Base-by-base conservation (phyloP, 306 rosid genomes). In the Castanea crenata region DNA sequence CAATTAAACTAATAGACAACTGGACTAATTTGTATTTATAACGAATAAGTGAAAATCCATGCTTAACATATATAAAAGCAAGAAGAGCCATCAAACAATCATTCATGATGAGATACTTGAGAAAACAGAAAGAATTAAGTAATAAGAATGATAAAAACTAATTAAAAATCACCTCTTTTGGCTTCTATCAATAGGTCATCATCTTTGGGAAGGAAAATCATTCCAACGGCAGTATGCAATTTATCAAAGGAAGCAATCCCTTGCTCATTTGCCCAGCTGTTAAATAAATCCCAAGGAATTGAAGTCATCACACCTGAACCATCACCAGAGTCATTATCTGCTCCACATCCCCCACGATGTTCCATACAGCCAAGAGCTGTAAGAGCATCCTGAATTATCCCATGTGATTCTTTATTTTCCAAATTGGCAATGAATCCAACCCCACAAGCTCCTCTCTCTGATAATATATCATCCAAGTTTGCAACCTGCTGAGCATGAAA, bases 281-380 rank as follows among this genome's bases (percentile, higher is more conserved):
- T 84, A 84, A 95, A 87, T 70, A 95, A 86, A 83, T 90, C 97
- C 99, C 99, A 95, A 56, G 99, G 98, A 81, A 95, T 64, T 71
- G 91, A 88, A 76, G 97, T 85, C 99, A 95, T 95, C 84, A 95
- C 56, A 79, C 99, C 98, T 51, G 98, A 89, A 80, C 98, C 99
- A 89, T 95, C 99, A 56, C 98, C 99, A 69, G 99, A 95, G 85
- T 95, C 98, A 86, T 91, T 92, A 89, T 95, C 99, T 73, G 97
- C 96, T 81, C 98, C 98, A 84, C 99, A 95, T 74, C 99, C 99
- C 74, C 99, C 99, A 78, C 98, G 97, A 86, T 95, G 99, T 86
- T 95, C 99, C 99, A 92, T 95, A 78, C 99, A 95, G 85, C 98
- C 86, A 76, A 95, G 92, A 84, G 98, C 97, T 79, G 83, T 85